Conservation (phyloP, 2,329 filamentous ascomycete species). For the Nothomitra cinnamomea region DNA sequence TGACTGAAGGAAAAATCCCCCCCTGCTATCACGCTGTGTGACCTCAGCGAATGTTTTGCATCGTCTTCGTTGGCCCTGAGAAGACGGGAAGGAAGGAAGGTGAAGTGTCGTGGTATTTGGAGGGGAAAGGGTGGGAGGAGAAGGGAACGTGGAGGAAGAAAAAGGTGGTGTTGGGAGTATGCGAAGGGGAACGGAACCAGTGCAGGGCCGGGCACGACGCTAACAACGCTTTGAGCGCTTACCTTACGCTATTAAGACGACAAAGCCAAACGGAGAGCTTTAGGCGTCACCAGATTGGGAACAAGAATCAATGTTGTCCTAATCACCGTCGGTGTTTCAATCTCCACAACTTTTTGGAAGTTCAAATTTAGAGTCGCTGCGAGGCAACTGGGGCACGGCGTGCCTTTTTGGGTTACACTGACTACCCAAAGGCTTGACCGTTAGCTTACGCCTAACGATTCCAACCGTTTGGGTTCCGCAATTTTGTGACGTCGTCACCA, state of each 20-base stretch:
- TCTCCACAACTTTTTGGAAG: too few species aligned
- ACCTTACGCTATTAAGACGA: not conserved
- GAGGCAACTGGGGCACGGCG: too few species aligned
- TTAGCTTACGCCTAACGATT: too few species aligned
- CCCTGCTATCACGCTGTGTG: slow-evolving; percentile 1
- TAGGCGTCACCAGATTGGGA: not conserved
- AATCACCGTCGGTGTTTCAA: too few species aligned
- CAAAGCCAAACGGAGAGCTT: not conserved
- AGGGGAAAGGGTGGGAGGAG: not conserved
- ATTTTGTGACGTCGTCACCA: too few species aligned
- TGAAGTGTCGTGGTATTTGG: not conserved
- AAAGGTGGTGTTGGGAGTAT: not conserved
- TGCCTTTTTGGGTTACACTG: too few species aligned
- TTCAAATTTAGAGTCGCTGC: too few species aligned
- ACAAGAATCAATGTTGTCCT: not conserved
- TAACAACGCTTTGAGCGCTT: not conserved
- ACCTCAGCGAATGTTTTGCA: not conserved
- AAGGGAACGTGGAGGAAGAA: not conserved
- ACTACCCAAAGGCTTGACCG: too few species aligned
- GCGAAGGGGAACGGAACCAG: not conserved
- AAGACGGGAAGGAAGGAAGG: not conserved
- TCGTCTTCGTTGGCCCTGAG: not conserved
- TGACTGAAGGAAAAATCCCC: not conserved
- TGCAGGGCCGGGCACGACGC: not conserved
- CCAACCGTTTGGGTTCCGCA: too few species aligned